phyloP scores from a whole-genome alignment of 75 land plant genomes.

The Pseudotsuga menziesii region DNA sequence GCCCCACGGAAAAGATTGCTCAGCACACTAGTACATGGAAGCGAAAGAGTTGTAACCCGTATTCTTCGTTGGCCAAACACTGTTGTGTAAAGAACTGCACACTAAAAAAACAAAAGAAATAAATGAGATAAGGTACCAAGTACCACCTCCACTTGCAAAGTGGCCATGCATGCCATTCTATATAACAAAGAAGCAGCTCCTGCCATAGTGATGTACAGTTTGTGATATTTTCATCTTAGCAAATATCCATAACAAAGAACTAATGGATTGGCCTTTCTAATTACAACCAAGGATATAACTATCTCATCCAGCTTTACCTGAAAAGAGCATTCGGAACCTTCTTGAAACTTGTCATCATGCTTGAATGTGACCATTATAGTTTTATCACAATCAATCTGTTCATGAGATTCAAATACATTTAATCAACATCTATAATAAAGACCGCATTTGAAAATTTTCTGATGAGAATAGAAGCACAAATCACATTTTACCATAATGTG shows the following conservation, averaged over 20 bases:
- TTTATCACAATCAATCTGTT: slow-evolving; percentile 98
- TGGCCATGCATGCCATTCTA: not conserved
- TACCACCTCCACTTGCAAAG: slow-evolving; percentile 1
- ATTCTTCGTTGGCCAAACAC: slow-evolving; percentile 95
- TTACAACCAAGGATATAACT: not conserved
- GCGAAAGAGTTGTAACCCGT: slow-evolving; percentile 80
- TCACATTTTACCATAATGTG: not conserved
- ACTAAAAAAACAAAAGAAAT: slow-evolving; percentile 34
- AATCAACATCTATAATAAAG: not conserved
- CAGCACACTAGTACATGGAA: slow-evolving; percentile 81
- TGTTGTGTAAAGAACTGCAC: slow-evolving; percentile 98
- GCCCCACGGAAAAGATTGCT: slow-evolving; percentile 90
- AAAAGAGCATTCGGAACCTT: slow-evolving; percentile 88
- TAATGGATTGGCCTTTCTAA: not conserved
- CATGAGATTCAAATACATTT: not conserved
- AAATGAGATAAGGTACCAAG: not conserved
- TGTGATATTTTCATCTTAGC: not conserved
- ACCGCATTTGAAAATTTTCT: not conserved
- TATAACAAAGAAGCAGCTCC: not conserved
- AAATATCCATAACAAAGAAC: not conserved
- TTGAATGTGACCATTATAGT: slow-evolving; percentile 96
- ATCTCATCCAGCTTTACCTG: slow-evolving; percentile 51
- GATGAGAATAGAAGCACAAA: not conserved
- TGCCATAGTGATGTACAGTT: not conserved
- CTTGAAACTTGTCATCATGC: slow-evolving; percentile 96